Percentiles rank a stretch among this genome's conserved stretches.
Conservation (phyloP, 2,329 filamentous ascomycete species). For the Fusarium incarnatum region DNA sequence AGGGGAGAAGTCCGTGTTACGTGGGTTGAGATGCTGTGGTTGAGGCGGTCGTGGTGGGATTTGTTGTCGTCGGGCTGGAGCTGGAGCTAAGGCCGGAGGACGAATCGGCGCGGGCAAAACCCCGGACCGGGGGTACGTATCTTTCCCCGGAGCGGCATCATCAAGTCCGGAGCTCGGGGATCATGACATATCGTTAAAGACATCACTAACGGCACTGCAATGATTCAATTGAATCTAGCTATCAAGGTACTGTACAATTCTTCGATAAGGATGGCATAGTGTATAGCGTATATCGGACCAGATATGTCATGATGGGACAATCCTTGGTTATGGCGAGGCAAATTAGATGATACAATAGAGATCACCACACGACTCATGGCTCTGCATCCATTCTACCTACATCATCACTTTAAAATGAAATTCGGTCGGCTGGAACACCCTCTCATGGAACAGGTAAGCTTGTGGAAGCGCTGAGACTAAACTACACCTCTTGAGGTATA, state of each 20-base stretch:
- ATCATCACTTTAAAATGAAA: neutral
- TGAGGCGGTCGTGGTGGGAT: constrained; percentile 2
- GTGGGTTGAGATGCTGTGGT: neutral
- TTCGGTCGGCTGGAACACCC: neutral
- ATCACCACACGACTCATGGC: constrained; percentile 7
- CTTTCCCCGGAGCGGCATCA: neutral
- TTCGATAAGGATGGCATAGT: too few species aligned
- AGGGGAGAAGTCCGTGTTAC: neutral
- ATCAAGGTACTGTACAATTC: neutral
- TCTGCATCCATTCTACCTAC: neutral
- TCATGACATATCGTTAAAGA: neutral
- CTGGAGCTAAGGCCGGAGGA: constrained; percentile 23
- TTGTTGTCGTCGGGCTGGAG: constrained; percentile 13
- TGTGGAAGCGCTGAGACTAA: neutral
- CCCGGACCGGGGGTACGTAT: constrained; percentile 38
- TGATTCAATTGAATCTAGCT: neutral
- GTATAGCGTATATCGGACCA: neutral
- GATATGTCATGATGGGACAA: neutral
- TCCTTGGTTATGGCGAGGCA: neutral
- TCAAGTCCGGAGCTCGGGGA: constrained; percentile 1
- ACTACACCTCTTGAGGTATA: constrained; percentile 14
- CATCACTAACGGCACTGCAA: neutral
- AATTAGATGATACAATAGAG: neutral
- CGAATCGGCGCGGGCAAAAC: constrained; percentile 39
- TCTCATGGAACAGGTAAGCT: neutral